phyloP scores from a whole-genome alignment of 2,329 filamentous ascomycete genomes.

The Cladosporium sp. region DNA sequence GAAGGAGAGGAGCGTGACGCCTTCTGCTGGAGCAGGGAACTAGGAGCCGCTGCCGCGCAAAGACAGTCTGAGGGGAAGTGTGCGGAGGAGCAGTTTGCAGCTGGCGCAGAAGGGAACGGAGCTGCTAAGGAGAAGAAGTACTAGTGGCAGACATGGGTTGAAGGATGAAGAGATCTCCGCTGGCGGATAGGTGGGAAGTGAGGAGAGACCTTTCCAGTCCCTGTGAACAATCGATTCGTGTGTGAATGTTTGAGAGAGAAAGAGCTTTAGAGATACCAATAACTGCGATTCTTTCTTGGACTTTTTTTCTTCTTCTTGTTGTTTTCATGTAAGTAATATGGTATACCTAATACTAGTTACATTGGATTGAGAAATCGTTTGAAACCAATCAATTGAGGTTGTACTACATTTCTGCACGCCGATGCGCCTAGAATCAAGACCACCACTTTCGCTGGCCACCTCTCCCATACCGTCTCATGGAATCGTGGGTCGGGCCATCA shows the following conservation, averaged over 20 bases:
- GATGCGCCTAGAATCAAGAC: no score
- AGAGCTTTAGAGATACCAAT: not conserved
- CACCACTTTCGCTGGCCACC: no score
- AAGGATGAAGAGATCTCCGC: not conserved
- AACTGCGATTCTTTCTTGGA: not conserved
- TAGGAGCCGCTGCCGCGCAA: constrained; percentile 16
- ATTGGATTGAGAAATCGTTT: not conserved
- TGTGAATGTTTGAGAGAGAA: not conserved
- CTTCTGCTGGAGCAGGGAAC: constrained; percentile 18
- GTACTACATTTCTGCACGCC: no score
- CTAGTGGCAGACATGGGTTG: not conserved
- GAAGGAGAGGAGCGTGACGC: constrained; percentile 35
- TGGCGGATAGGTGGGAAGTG: not conserved
- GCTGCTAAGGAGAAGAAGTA: constrained; percentile 1
- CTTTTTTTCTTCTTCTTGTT: not conserved
- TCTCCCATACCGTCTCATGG: not conserved
- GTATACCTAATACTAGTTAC: not conserved
- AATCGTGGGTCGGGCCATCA: not conserved
- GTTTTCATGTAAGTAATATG: not conserved
- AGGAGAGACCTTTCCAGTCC: not conserved
- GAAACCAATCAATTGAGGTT: not conserved
- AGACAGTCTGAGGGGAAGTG: constrained; percentile 1
- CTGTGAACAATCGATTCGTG: not conserved
- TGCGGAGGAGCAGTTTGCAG: constrained; percentile 5
- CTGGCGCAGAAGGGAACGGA: not conserved